Base-by-base conservation (phyloP, 129 eudicot genomes). In the Flaveria robusta region DNA sequence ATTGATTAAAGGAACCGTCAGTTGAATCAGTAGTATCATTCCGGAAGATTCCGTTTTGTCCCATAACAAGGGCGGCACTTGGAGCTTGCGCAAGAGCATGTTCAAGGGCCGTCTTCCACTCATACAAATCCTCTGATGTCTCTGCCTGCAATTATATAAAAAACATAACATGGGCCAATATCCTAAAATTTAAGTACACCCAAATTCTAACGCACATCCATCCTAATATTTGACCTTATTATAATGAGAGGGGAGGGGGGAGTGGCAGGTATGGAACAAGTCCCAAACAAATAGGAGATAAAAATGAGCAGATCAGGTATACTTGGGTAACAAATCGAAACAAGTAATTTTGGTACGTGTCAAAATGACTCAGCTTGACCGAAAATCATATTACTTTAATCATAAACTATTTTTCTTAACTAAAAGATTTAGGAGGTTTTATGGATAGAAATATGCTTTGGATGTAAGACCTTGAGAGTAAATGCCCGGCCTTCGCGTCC, bases 401-500 rank as follows among this genome's bases (percentile, higher is more conserved):
- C 18, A 54, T 54, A 19, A 18, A 10, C 22, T 52, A 52, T n/a
- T 16, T 52, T 52, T 18, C 9, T 52, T 9, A 52, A 5, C 7
- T 5, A n/a, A n/a, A 54, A 11, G 4, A 54, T 54, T 0, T 54
- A 19, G 59, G 24, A 54, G 10, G 60, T 54, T 54, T 19, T 18
- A 18, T 19, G 60, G 12, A 54, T 58, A 23, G 34, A 24, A 23
- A 58, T 58, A 58, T 16, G 12, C 15, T 8, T 10, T 58, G 66
- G 10, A 41, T 65, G 68, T 63, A 45, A 18, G 73, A 49, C 99
- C 97, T 95, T 95, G 59, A 95, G 97, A 9, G 99, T 95, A 81
- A 95, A 95, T 62, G 99, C 99, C 7, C 99, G 87, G 8, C 97
- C 99, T 80, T 91, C 96, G 9, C 99, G 97, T 37, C 99, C 97